Conservation (phyloP, 495 filamentous ascomycete genomes). For the Aspergillus baeticus region DNA sequence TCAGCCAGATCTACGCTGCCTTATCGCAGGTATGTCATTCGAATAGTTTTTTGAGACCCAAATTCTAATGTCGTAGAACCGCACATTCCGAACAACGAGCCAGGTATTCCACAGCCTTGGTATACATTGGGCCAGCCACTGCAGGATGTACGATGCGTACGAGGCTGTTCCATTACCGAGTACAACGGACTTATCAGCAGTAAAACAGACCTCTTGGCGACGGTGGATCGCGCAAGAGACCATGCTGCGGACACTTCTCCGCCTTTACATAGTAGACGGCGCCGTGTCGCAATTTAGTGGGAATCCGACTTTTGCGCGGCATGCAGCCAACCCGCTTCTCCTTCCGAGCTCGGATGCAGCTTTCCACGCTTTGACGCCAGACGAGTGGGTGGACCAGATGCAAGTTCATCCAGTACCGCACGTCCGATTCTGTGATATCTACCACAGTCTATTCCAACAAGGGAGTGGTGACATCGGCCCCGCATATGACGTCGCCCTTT, state of each 20-base stretch:
- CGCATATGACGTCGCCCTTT: not conserved
- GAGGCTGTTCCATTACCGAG: not conserved
- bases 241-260: not conserved
- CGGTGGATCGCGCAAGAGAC: constrained; percentile 5
- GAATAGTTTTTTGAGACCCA: not conserved
- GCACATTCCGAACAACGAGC: constrained; percentile 2
- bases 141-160: not conserved
- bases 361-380: not conserved
- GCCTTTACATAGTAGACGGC: constrained; percentile 1
- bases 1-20: constrained; percentile 5
- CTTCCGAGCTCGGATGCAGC: not conserved
- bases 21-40: not conserved
- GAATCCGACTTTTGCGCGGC: constrained; percentile 4
- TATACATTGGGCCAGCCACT: constrained; percentile 6
- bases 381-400: not conserved
- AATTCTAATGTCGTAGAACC: not conserved
- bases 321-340: not conserved
- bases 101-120: constrained; percentile 1
- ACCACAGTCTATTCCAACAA: not conserved
- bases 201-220: not conserved
- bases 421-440: not conserved
- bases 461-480: not conserved
- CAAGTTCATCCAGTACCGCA: not conserved
- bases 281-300: constrained; percentile 5
- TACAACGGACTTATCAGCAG: not conserved